These are phyloP conservation scores for Blastomyces parvus DNA, from an alignment of 2,329 filamentous ascomycete genomes.

Conservation along the genomic window DNA sequence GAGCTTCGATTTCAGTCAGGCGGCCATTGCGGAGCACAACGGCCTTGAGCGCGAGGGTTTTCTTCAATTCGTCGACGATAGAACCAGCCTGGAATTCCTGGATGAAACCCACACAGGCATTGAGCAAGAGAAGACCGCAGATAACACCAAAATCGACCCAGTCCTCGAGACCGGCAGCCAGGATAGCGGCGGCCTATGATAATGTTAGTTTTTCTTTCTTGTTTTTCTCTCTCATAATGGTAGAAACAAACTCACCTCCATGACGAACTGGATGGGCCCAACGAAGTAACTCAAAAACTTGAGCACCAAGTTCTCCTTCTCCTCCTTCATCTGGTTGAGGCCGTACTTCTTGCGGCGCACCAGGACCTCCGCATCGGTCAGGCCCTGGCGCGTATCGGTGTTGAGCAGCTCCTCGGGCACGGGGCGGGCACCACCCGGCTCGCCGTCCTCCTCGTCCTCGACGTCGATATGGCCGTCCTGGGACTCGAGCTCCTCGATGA, in stretches of 20 bases:
- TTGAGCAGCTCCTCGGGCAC: conserved; percentile 67
- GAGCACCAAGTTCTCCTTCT: conserved; percentile 73
- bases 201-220: no score
- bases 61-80: conserved; percentile 84
- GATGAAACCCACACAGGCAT: conserved; percentile 75
- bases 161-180: conserved; percentile 74
- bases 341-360: conserved; percentile 61
- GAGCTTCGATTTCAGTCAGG: conserved; percentile 68
- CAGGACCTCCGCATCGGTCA: conserved; percentile 61
- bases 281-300: conserved; percentile 79
- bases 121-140: conserved; percentile 70
- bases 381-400: conserved; percentile 63
- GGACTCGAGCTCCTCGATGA: conserved; percentile 81
- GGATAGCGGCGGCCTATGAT: conserved; percentile 63
- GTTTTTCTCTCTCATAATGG: no score
- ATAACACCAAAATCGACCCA: conserved; percentile 95
- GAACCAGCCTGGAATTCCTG: conserved; percentile 86
- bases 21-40: conserved; percentile 73
- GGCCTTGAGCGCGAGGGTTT: conserved; percentile 79
- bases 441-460: conserved; percentile 51
- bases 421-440: conserved; percentile 45
- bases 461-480: conserved; percentile 61
- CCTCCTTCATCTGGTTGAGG: conserved; percentile 83
- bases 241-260: conserved; percentile 53
- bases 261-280: conserved; percentile 86